A percentile compares a stretch with the other conserved stretches of the same genome.
Conservation (phyloP, 2,329 filamentous ascomycete genomes). For the Magnaporthales sp. region DNA sequence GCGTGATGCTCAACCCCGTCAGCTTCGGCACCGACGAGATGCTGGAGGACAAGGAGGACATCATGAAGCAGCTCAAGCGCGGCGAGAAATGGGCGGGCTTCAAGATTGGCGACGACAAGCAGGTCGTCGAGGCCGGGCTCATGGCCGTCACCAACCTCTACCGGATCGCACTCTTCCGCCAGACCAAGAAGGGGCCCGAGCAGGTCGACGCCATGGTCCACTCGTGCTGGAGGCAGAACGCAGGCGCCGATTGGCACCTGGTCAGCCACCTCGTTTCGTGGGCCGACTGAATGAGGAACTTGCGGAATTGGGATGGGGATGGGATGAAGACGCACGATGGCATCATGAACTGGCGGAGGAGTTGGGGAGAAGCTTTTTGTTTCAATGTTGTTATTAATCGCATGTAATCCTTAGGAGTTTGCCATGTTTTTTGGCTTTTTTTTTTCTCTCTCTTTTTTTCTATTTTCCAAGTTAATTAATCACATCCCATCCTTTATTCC, state of each 20-base stretch:
- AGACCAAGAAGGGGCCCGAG: slow-evolving; percentile 15
- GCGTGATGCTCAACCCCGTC: slow-evolving; percentile 27
- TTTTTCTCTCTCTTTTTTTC: background rate
- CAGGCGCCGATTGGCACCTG: slow-evolving; percentile 23
- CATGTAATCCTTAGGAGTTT: background rate
- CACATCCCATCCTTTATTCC: background rate
- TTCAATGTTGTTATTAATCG: background rate
- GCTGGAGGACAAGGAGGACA: slow-evolving; percentile 17
- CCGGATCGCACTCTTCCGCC: slow-evolving; percentile 19
- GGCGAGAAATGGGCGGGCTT: slow-evolving; percentile 20
- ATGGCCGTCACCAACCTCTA: slow-evolving; percentile 28
- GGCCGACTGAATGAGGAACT: background rate
- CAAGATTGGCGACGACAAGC: slow-evolving; percentile 21
- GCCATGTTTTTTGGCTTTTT: background rate
- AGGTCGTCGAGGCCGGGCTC: slow-evolving; percentile 27
- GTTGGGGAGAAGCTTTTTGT: background rate
- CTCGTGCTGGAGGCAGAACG: slow-evolving; percentile 24
- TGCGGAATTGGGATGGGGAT: background rate
- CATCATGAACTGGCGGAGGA: background rate
- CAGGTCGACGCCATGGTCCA: slow-evolving; percentile 20
- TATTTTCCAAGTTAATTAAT: background rate
- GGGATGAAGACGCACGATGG: background rate
- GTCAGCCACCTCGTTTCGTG: slow-evolving; percentile 5
- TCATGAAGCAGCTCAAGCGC: slow-evolving; percentile 20
- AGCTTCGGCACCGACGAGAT: slow-evolving; percentile 17